Conservation (phyloP, 2,329 filamentous ascomycete genomes). For the Calonectria crousiana region DNA sequence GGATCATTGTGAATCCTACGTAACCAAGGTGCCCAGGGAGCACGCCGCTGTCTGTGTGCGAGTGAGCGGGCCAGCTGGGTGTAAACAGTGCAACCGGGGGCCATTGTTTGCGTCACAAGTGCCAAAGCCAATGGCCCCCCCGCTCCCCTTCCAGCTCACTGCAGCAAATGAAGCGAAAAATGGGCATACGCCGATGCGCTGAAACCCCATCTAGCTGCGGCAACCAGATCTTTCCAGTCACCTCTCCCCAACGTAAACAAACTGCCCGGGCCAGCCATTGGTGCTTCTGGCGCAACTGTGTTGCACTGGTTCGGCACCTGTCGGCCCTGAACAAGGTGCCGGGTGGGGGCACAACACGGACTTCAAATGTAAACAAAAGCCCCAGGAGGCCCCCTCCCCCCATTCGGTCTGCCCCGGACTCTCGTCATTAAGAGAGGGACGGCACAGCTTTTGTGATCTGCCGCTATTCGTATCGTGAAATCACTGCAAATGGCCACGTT, state of each 20-base stretch:
- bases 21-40: not conserved
- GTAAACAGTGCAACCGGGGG: not conserved
- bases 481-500: not conserved
- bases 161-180: not conserved
- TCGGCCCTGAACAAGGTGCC: conserved; percentile 3
- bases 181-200: conserved; percentile 2
- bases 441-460: not conserved
- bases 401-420: not conserved
- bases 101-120: conserved; percentile 10
- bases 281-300: conserved; percentile 13
- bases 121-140: not conserved
- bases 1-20: conserved; percentile 1
- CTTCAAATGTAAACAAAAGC: conserved; percentile 24
- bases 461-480: not conserved
- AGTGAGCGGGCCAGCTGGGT: not conserved
- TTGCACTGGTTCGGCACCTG: conserved; percentile 21
- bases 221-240: conserved; percentile 8
- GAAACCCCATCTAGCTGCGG: conserved; percentile 19
- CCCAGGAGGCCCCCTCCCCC: not conserved
- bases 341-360: conserved; percentile 14
- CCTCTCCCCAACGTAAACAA: conserved; percentile 14
- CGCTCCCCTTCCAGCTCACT: not conserved
- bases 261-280: conserved; percentile 14
- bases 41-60: not conserved
- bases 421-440: not conserved